Evolutionary conservation across 2,329 filamentous ascomycete genomes (phyloP).

Genomic region (Calcarisporium arbuscula): DNA sequence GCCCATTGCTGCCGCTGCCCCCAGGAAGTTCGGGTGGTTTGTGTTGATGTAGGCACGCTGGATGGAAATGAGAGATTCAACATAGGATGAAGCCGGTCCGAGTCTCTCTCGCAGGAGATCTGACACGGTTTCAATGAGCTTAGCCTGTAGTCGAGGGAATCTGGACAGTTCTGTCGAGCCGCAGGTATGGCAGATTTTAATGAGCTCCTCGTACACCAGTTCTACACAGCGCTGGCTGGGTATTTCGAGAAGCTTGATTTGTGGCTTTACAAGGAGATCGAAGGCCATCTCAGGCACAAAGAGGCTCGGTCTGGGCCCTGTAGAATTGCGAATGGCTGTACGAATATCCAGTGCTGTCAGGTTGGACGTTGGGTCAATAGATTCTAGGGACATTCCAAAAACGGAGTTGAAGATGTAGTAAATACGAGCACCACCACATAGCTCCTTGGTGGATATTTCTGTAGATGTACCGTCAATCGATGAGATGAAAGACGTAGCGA

Average conservation of each 20-base stretch:
- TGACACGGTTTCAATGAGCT: conserved; percentile 96
- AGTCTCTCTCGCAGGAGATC: conserved; percentile 89
- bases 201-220: conserved; percentile 95
- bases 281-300: conserved; percentile 98
- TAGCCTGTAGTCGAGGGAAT: conserved; percentile 88
- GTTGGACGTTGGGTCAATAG: conserved; percentile 93
- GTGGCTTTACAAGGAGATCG: conserved; percentile 93
- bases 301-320: conserved; percentile 86
- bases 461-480: conserved; percentile 98
- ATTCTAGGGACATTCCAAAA: conserved; percentile 92
- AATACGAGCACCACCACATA: conserved; percentile 89
- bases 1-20: conserved; percentile 94
- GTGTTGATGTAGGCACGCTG: conserved; percentile 99
- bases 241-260: conserved; percentile 93
- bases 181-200: conserved; percentile 99
- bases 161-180: conserved; percentile 89
- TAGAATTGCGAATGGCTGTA: conserved; percentile 96
- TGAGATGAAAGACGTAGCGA: conserved; percentile 94
- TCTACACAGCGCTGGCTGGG: conserved; percentile 96
- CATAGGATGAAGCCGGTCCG: conserved; percentile 82
- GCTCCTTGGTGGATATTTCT: conserved; percentile 96
- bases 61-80: conserved; percentile 94
- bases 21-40: conserved; percentile 97
- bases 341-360: conserved; percentile 91
- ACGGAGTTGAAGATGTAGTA: conserved; percentile 99